Evolutionary conservation across 2,329 filamentous ascomycete genomes (phyloP), one percentile per base, ranked within the genome.

Genomic region (Scedosporium aurantiacum): DNA sequence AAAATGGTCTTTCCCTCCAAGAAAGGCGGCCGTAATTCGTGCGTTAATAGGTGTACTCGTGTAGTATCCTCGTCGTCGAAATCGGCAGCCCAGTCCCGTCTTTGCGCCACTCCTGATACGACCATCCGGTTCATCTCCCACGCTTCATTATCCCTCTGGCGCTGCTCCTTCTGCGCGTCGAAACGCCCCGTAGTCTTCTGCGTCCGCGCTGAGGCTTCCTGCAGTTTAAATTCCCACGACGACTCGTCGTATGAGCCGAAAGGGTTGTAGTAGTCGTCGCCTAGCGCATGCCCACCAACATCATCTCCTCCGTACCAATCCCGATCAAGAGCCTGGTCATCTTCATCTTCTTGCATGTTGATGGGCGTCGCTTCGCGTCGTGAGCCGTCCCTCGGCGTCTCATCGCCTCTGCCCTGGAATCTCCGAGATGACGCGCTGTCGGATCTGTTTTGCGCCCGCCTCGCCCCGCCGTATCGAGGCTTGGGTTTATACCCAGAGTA

Each of bases 111-210:
- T 62, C 93, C 93, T 21, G 92, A 97, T 1, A 92, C 94, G 63
- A 99, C 81, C 94, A 99, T 97, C 63, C 94, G 89, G 72, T 99
- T 99, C 16, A 93, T 94, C 74, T 99, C 95, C 94, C 94, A 99
- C 0, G 92, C 93, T 74, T 99, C 94, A 52, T 94, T 91, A 70
- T 99, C 94, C 70, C 89, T 91, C 72, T 96, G 90, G 68, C 92
- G 90, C 74, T 96, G 91, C 62, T 90, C 81, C 63, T 87, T 86
- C 58, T 89, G 82, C 54, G 88, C 88, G 60, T 78, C 82, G 68
- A 79, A 83, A 68, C 82, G 86, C 60, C 82, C 86, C 4, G 86
- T 81, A 77, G 94, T 94, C 79, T 90, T 94, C 73, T 95, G 90
- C 7, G 85, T 80, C 71, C 91, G 75, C 14, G 85, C 87, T 16